Evolutionary conservation across 306 rosid species (phyloP).

Genomic region (Quercus parvula): DNA sequence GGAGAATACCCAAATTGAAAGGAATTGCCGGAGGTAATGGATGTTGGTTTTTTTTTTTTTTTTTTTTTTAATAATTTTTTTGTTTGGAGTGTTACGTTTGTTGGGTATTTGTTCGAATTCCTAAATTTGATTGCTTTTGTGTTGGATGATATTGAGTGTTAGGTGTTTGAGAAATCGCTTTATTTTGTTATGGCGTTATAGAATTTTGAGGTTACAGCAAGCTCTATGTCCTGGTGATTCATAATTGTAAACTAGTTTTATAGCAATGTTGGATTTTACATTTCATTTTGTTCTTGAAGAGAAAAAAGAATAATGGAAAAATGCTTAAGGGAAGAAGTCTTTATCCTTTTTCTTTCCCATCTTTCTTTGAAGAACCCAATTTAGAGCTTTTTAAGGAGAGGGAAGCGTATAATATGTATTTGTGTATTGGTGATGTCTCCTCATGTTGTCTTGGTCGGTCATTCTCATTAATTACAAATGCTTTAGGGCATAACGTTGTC

Average conservation of each 20-base stretch:
- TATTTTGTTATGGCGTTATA: background rate
- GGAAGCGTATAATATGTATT: background rate
- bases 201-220: background rate
- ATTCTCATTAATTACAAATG: background rate
- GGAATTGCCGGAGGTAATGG: conserved; percentile 94
- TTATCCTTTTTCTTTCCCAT: background rate
- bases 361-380: background rate
- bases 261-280: background rate
- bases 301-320: background rate
- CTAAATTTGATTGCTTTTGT: background rate
- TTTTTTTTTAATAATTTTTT: background rate
- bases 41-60: background rate
- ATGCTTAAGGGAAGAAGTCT: background rate
- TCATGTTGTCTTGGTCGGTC: background rate
- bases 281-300: background rate
- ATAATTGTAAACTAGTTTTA: background rate
- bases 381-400: background rate
- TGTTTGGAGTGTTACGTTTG: background rate
- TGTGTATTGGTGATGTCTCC: background rate
- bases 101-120: background rate
- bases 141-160: background rate
- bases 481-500: background rate
- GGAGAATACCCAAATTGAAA: conserved; percentile 79
- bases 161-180: background rate
- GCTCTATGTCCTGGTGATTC: background rate